Base-by-base conservation (phyloP, 1,284 basidiomycete species). In the Psilocybe mexicana region DNA sequence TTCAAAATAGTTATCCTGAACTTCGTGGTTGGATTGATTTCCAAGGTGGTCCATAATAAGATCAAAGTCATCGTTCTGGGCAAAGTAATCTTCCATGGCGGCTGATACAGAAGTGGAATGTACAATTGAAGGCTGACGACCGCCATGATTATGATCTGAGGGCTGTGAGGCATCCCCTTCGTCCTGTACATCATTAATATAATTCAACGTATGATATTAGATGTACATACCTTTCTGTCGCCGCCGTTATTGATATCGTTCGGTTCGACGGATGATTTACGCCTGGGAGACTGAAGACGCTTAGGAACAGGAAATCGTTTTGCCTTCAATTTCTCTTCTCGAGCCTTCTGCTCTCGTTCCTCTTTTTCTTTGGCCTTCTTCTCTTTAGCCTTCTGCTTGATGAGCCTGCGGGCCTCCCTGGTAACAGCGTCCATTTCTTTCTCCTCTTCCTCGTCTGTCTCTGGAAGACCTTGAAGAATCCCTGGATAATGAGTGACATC, bases 401-500 rank as follows among this genome's bases (percentile, higher is more conserved):
- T 48, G 14, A 65, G 23, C 46, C 61, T 67, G 40, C 65, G 67
- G 12, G 68, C 73, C 58, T 74, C 73, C 49, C 69, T 70, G 2
- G 65, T 66, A 26, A 70, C 44, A 52, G 58, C 40, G 59, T 58
- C 51, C 54, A 67, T 49, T 50, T 61, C 23, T 11, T 40, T 66
- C 23, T 40, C 43, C 10, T 70, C 70, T n/a, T 74, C 76, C 5
- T 77, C 74, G 25, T 79, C 78, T 24, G 72, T 73, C 43, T 70
- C 70, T n/a, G 77, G 65, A 5, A 76, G 57, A 30, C 61, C 69
- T 51, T 69, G 71, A 49, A 79, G 64, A n/a, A 66, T 61, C 38
- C 70, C 71, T 25, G 72, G 70, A 48, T 71, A 63, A 46, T 38
- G 59, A 40, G 56, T 58, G 43, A 18, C 11, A 6, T 54, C 43